Percentiles rank a stretch among this genome's conserved stretches.
Evolutionary conservation across 306 rosid species (phyloP).

Genomic region (Malus orientalis): DNA sequence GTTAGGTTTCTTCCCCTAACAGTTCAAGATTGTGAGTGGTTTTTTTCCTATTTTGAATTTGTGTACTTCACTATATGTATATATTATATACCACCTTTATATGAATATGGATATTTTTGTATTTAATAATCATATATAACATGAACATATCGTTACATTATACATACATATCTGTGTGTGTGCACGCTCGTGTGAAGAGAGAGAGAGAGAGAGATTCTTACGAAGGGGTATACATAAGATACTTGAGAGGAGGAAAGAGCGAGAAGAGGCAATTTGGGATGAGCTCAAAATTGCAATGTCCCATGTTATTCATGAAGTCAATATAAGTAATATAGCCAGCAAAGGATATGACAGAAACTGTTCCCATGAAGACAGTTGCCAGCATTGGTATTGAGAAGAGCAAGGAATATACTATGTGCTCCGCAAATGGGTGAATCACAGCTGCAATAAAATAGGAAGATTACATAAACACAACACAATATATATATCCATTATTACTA

Average conservation of each 20-base stretch:
- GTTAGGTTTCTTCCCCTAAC: no score
- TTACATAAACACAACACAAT: not conserved
- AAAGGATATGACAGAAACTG: not conserved
- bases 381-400: slow-evolving; percentile 28
- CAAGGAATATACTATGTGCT: slow-evolving; percentile 21
- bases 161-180: no score
- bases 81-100: no score
- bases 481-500: no score
- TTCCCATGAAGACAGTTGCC: not conserved
- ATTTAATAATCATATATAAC: no score
- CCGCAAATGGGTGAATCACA: slow-evolving; percentile 46
- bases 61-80: no score
- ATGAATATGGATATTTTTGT: no score
- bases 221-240: slow-evolving; percentile 16
- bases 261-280: slow-evolving; percentile 27
- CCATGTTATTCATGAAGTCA: slow-evolving; percentile 27
- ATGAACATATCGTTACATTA: no score
- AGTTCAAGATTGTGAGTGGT: no score
- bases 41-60: no score
- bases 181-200: no score
- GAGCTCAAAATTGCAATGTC: slow-evolving; percentile 41
- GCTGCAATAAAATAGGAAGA: slow-evolving; percentile 18
- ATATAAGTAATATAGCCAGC: slow-evolving; percentile 5
- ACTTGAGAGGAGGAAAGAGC: slow-evolving; percentile 36
- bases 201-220: no score